Evolutionary conservation across 2,329 filamentous ascomycete genomes (phyloP), one percentile per base, ranked within the genome.

Genomic region (Claviceps arundinis): DNA sequence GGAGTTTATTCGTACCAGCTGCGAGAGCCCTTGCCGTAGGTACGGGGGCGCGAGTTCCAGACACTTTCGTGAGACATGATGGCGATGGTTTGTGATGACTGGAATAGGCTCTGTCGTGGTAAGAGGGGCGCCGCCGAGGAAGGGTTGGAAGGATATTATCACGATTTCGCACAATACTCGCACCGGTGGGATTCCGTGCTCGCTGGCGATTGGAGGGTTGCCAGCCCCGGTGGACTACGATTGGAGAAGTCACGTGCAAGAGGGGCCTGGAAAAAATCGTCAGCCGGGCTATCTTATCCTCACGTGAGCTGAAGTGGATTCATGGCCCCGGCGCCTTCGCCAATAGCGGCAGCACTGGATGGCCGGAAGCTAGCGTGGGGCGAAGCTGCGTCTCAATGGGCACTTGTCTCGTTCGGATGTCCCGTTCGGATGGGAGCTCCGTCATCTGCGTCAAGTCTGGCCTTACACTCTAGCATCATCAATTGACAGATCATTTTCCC

Each of bases 1-100:
- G 14, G 9, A 14, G 1, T 48, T 43, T 38, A 47, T 60, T 64
- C 87, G 72, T 89, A 96, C 90, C 90, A 96, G 72, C 77, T 74
- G 75, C 90, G 87, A 74, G 87, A 79, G 77, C 91, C 91, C 84
- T 96, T 96, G 81, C 91, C 91, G 82, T 94, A 95, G 73, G 75
- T 89, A 76, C 90, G 87, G 70, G 93, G 93, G 74, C 93, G 90
- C 70, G 89, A 95, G 85, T 94, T 95, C 90, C 91, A 98, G 78
- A 97, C 89, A 71, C 86, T 89, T 81, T 97, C 91, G 89, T 80
- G 78, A 76, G 75, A 79, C 78, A 79, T 81, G 64, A 67, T 79
- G 69, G 68, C 70, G 68, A 65, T 65, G 57, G 47, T 44, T 37
- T 30, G 40, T 14, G 42, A 34, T 44, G 48, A 47, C 50, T 47